These are phyloP conservation scores for Pythium apleroticum DNA, from an alignment of 352 stramenopile species.

Conservation along the genomic window DNA sequence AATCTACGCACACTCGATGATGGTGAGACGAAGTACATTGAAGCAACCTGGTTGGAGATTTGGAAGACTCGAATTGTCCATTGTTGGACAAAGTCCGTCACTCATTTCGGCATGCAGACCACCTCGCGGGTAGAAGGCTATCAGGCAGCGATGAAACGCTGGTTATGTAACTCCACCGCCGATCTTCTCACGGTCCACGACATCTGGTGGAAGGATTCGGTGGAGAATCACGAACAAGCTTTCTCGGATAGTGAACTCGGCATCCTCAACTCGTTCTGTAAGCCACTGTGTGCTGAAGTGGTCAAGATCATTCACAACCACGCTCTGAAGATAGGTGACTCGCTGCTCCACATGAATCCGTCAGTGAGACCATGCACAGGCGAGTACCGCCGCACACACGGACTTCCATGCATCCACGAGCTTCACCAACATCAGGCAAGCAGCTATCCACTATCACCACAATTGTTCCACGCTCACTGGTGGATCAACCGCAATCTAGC, in stretches of 20 bases:
- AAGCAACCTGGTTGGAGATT: constrained; percentile 22
- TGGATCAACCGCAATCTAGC: background rate
- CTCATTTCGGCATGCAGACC: constrained; percentile 23
- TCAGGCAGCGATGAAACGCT: constrained; percentile 20
- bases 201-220: background rate
- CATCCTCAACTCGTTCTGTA: background rate
- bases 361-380: background rate
- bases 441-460: background rate
- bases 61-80: constrained; percentile 24
- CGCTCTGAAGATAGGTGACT: background rate
- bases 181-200: constrained; percentile 15
- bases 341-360: background rate
- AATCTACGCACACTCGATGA: background rate
- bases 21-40: constrained; percentile 11
- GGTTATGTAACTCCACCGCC: constrained; percentile 7
- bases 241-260: background rate
- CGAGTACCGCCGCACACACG: background rate
- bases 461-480: background rate
- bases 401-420: background rate
- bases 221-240: background rate
- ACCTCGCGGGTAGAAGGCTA: constrained; percentile 29
- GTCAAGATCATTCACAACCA: background rate
- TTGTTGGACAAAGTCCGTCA: constrained; percentile 16
- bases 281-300: background rate
- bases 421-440: background rate